phyloP scores from a whole-genome alignment of 148 eudicot genomes.

The Euryodendron excelsum region DNA sequence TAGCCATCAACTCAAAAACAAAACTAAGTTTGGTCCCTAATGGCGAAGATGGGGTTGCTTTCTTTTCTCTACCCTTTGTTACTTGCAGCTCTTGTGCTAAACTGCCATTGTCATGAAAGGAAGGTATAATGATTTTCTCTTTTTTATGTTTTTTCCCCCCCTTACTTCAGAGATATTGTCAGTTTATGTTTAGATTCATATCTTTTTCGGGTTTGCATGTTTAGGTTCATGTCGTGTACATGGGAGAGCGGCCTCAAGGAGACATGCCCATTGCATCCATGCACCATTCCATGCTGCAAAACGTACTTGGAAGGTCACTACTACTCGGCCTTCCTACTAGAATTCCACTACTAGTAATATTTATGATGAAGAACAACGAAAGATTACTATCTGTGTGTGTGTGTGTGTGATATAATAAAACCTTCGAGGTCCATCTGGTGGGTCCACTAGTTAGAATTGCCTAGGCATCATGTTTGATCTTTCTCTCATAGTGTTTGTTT shows the following conservation, averaged over 20 bases:
- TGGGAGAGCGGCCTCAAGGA: slow-evolving; percentile 9
- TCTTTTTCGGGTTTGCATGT: not conserved
- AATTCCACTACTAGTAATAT: no score
- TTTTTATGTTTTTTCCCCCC: not conserved
- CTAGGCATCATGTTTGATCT: no score
- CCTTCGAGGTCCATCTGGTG: no score
- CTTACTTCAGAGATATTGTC: no score
- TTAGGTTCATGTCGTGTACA: slow-evolving; percentile 9
- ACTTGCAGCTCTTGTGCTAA: not conserved
- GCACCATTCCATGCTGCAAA: slow-evolving; percentile 11
- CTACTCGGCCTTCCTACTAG: no score
- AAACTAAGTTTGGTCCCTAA: not conserved
- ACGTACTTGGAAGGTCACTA: slow-evolving; percentile 1
- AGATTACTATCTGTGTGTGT: no score
- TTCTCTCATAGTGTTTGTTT: no score
- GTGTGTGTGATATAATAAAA: no score
- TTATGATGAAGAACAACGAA: no score
- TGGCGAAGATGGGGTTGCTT: not conserved
- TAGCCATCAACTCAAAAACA: not conserved
- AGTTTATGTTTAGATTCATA: no score
- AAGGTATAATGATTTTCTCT: not conserved
- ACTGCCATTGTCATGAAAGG: not conserved
- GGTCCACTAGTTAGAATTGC: no score
- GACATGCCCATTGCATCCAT: not conserved
- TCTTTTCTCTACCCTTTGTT: not conserved